Evolutionary conservation across 352 stramenopile genomes (phyloP), one percentile per base, ranked within the genome.

Genomic region (Phytophthora ramorum): DNA sequence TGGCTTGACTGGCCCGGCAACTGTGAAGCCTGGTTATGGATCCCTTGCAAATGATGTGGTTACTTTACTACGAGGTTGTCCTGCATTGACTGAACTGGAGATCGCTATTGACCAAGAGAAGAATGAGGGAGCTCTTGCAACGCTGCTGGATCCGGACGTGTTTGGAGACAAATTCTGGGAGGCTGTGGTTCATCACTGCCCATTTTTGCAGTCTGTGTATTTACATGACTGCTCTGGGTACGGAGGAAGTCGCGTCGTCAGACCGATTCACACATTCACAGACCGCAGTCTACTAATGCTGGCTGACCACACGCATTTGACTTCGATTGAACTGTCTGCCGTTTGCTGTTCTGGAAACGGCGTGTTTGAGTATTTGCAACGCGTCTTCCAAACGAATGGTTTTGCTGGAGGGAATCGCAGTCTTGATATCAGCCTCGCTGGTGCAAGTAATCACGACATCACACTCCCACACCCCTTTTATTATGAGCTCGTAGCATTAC

Each of bases 141-240:
- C 54, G 19, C 41, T 66, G 2, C 40, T 81, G 12, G 72, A 81
- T 45, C 46, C 58, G 5, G 63, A 73, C n/a, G 46, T 79, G 1
- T 85, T 81, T 43, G 69, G 66, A 16, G 71, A 81, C 46, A 67
- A 74, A 13, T 85, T 85, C 55, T 83, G 71, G 46, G 32, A 71
- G 13, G 48, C 55, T 0, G 50, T 67, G 7, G 58, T 59, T 14
- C 4, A 56, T 10, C 47, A 48, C 32, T 85, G 76, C 2, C 71
- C 74, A 10, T 50, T 75, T 3, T 46, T 85, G 10, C 58, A 79
- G 22, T 57, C 54, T 3, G 12, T 85, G 32, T 63, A 58, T 14
- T 32, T 81, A 14, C 32, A 60, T n/a, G 56, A 73, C 35, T 71
- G 61, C 43, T 70, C 74, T 40, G 63, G 64, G 7, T 67, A 62